Base-by-base conservation (phyloP, 495 filamentous ascomycete species). In the Patellaria atrata region DNA sequence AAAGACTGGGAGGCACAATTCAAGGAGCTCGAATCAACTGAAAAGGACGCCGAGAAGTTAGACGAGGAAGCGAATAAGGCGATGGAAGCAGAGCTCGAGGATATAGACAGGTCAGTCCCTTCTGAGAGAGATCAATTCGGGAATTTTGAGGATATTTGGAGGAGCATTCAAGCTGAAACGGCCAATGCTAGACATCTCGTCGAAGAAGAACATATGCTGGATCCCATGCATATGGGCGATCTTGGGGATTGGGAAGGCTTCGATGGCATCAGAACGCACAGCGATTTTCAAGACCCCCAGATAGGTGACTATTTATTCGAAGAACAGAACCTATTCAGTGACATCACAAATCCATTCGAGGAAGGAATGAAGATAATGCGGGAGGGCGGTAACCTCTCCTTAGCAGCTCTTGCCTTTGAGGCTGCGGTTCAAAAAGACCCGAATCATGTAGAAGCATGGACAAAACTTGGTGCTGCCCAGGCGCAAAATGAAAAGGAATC, bases 401-500 rank as follows among this genome's bases (percentile, higher is more conserved):
- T 96, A 12, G 89, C 89, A 13, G 84, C 91, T 2, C 67, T 97
- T 16, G 89, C 91, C n/a, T 97, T 97, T 44, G 89, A 97, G 58
- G 82, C 89, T 12, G 91, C 89, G 1, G 83, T 85, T 2, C 84
- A 94, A 54, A 82, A 83, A 59, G 72, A 93, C 40, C 71, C 82
- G 0, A 63, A 79, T 30, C 86, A 94, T 57, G 70, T 86, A 22
- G 80, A 87, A 17, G 89, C 89, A 0, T 97, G 91, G 89, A 79
- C 80, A 7, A 75, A 82, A 50, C 72, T 97, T 24, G 91, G 89
- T 42, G 70, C 72, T 33, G 79, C 84, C 18, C 89, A 97, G 58
- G 91, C 91, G 3, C 89, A 94, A 57, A 97, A 97, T 57, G 89
- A 97, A 52, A 97, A 97, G 58, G 89, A 97, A 52, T 71, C 82